Conservation (phyloP, 495 filamentous ascomycete species). For the Penicillium turbatum region DNA sequence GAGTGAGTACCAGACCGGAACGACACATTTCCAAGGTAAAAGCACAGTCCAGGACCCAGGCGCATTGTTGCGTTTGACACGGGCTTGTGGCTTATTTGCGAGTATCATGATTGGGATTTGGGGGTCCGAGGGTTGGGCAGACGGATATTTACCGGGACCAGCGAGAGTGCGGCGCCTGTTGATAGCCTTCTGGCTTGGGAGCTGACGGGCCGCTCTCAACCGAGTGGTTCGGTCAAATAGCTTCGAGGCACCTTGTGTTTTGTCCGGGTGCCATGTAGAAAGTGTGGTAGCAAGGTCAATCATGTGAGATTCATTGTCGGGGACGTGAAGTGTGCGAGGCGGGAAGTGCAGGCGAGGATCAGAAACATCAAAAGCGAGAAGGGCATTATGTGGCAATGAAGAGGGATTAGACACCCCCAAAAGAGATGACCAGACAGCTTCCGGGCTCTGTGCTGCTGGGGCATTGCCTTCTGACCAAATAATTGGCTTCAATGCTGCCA, state of each 20-base stretch:
- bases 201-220: constrained; percentile 52
- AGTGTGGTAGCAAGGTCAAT: constrained; percentile 54
- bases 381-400: constrained; percentile 64
- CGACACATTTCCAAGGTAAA: constrained; percentile 87
- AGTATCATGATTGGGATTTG: constrained; percentile 74
- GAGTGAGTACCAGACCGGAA: constrained; percentile 79
- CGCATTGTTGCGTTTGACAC: constrained; percentile 36
- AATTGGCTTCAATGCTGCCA: constrained; percentile 62
- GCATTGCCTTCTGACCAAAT: constrained; percentile 27
- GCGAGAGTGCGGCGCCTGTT: constrained; percentile 75
- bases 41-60: constrained; percentile 81
- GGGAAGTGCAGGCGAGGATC: constrained; percentile 83
- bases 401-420: constrained; percentile 69
- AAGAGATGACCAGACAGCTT: constrained; percentile 58
- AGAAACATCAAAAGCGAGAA: constrained; percentile 66
- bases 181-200: constrained; percentile 80
- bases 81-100: constrained; percentile 47
- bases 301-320: constrained; percentile 34
- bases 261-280: constrained; percentile 67
- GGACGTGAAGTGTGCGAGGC: constrained; percentile 35
- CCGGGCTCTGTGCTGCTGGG: constrained; percentile 38
- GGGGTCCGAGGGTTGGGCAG: constrained; percentile 63
- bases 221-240: constrained; percentile 70
- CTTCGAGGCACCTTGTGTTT: constrained; percentile 44
- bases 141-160: constrained; percentile 59